Base-by-base conservation (phyloP, 2,329 filamentous ascomycete species). In the Graphilbum ipis-grandicollis region DNA sequence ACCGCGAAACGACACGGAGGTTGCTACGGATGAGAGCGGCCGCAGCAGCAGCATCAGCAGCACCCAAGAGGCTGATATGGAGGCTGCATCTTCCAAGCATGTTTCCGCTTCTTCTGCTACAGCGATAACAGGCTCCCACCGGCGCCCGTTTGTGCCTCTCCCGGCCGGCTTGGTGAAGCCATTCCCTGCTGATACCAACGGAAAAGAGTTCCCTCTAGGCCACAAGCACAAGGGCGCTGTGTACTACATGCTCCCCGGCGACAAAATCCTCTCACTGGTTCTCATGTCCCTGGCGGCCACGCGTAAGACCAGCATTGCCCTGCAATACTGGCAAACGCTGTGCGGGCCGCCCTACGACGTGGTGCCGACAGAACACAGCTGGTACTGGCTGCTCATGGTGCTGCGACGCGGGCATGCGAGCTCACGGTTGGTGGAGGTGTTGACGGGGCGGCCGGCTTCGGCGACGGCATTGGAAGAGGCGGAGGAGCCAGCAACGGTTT, bases 311-410 rank as follows among this genome's bases (percentile, higher is more conserved):
- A 65, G 67, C 13, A 56, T 69, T n/a, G 79, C 74, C n/a, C 56
- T 68, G 36, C 65, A 65, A 23, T 96, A 94, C 55, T 96, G 86
- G 86, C 61, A 77, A 15, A 51, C 77, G 6, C 59, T 94, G 39
- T 80, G 77, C 7, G 52, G 62, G 2, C 55, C 63, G 13, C 55
- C 63, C 12, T 66, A 73, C 51, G 56, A 57, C n/a, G 57, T 94
- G 41, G 51, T 60, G 2, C 85, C 88, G 1, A 86, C 94, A 51
- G 48, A 60, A 9, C 66, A 75, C 43, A 85, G 83, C 50, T 79
- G 76, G 57, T 63, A 74, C 44, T 61, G 65, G 44, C 75, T 83
- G 48, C 62, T 94, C 14, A 68, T 71, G 37, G 55, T 81, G 31
- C 65, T 90, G 26, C 71, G 74, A 36, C 53, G 67, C 25, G 72